Base-by-base conservation (phyloP, 495 filamentous ascomycete species). In the Lichina pygmaea region DNA sequence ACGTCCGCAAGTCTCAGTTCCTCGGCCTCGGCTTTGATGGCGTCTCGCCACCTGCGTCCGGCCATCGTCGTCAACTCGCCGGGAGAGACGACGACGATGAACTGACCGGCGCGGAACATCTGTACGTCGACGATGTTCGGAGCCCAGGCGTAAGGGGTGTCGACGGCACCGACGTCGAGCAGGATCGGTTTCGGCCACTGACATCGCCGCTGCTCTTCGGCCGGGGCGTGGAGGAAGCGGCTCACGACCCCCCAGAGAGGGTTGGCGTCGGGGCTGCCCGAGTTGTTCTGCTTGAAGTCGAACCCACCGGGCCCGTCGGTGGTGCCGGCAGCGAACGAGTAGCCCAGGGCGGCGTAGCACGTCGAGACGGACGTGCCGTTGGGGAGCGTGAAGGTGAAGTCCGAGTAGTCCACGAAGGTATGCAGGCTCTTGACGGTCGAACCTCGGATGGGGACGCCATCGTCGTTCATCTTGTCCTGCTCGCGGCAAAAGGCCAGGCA, bases 51-150 rank as follows among this genome's bases (percentile, higher is more conserved):
- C 11, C 89, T 76, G 12, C 86, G 68, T 0, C 89, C 86, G 9
- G 85, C 75, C 86, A 97, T 97, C 2, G 86, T 94, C 0, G 79
- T 92, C 8, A 82, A 86, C 60, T 94, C 89, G 44, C 89, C 89
- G 0, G 86, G 79, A 16, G 76, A 79, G 30, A 94, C 71, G 49
- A 97, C 75, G 48, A 94, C 78, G 42, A 91, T 63, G 13, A 97
- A 60, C 54, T 92, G 85, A 7, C 89, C 89, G 6, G 92, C 78
- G 32, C 89, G 77, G 33, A 93, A 66, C 16, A 81, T 63, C 55
- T 97, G 89, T 34, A 97, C 70, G 55, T 97, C 86, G 34, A 93
- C 86, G 45, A 97, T 75, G 50, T 93, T 92, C 6, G 89, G 83
- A 3, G 77, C 74, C 89, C 89, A 97, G 12, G 71, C 64, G 60